phyloP scores from a whole-genome alignment of 225 moss, liverwort and hornwort genomes.

The Pseudoscleropodium purum region DNA sequence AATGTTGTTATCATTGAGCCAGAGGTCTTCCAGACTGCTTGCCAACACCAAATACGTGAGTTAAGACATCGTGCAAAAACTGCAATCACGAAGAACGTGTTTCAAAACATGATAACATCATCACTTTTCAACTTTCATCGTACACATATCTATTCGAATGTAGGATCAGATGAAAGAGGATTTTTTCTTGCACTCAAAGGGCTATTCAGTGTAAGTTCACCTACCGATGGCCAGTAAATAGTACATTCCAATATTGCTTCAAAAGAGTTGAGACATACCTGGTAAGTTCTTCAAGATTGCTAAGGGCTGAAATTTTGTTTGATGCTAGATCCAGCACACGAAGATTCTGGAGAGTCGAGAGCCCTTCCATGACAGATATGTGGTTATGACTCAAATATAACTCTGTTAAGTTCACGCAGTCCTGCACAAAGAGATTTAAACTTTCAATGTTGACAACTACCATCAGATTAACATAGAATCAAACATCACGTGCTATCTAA shows the following conservation, averaged over 20 bases:
- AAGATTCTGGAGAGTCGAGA: slow-evolving; percentile 67
- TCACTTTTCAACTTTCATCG: background rate
- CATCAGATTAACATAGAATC: background rate
- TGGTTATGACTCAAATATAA: slow-evolving; percentile 90
- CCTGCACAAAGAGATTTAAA: slow-evolving; percentile 31
- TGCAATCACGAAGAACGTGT: background rate
- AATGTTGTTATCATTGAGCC: slow-evolving; percentile 86
- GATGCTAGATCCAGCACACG: slow-evolving; percentile 83
- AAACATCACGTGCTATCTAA: background rate
- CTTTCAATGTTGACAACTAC: background rate
- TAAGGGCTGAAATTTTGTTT: slow-evolving; percentile 60
- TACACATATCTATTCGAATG: background rate
- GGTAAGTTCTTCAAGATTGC: slow-evolving; percentile 54
- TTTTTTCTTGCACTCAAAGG: background rate
- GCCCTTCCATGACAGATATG: slow-evolving; percentile 84
- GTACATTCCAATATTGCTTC: background rate
- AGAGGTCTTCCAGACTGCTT: slow-evolving; percentile 80
- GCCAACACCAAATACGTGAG: background rate
- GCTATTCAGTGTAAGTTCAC: background rate
- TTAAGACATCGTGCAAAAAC: background rate
- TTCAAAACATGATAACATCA: background rate
- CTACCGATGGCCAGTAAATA: background rate
- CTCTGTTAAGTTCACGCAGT: slow-evolving; percentile 76
- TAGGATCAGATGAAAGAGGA: background rate
- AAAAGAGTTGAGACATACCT: slow-evolving; percentile 1